phyloP scores from a whole-genome alignment of 1,139 yeast species.

The Suhomyces bribrorum region DNA sequence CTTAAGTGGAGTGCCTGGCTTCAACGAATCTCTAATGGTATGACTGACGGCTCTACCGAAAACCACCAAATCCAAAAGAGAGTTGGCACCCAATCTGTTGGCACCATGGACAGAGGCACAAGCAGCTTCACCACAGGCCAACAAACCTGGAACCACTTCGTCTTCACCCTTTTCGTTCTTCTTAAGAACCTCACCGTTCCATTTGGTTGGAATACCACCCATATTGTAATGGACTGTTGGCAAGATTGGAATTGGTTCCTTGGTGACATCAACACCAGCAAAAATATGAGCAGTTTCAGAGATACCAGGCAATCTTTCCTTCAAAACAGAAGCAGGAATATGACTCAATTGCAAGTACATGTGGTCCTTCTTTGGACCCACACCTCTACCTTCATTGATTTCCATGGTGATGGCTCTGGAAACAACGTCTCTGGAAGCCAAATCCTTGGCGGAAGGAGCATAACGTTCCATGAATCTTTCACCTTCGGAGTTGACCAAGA shows the following conservation, averaged over 20 bases:
- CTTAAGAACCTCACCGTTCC: conserved; percentile 93
- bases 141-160: conserved; percentile 86
- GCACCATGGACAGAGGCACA: conserved; percentile 99
- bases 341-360: conserved; percentile 92
- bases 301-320: conserved; percentile 98
- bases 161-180: conserved; percentile 88
- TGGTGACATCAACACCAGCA: conserved; percentile 99
- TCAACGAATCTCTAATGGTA: conserved; percentile 79
- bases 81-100: conserved; percentile 98
- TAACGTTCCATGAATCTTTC: conserved; percentile 99
- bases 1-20: conserved; percentile 86
- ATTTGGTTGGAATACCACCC: conserved; percentile 99
- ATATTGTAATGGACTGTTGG: conserved; percentile 99
- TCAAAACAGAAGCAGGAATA: conserved; percentile 86
- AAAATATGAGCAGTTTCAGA: conserved; percentile 98
- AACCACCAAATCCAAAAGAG: conserved; percentile 94
- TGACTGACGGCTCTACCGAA: conserved; percentile 98
- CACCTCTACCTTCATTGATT: conserved; percentile 99
- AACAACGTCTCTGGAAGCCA: conserved; percentile 98
- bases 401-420: conserved; percentile 98
- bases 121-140: conserved; percentile 99
- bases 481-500: conserved; percentile 93
- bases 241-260: conserved; percentile 97
- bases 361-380: conserved; percentile 94
- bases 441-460: conserved; percentile 97